Evolutionary conservation across 495 filamentous ascomycete genomes (phyloP).

Genomic region (Pyrenula aspistea): DNA sequence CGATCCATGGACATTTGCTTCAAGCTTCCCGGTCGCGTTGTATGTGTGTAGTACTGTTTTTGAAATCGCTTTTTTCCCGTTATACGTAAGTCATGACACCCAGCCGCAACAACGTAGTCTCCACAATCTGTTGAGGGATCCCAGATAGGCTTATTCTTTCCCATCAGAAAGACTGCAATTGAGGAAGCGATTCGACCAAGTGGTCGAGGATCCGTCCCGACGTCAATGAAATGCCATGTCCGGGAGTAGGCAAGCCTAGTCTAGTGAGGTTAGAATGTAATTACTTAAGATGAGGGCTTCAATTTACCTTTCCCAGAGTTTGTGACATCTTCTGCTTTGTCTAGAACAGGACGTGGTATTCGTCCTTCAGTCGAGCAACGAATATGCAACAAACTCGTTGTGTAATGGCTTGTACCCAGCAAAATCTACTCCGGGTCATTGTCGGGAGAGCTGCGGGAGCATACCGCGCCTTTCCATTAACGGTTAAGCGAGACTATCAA

Average conservation of each 20-base stretch:
- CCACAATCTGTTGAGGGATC: constrained; percentile 95
- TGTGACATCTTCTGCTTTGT: constrained; percentile 28
- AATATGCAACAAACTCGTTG: no score
- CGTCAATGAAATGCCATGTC: constrained; percentile 79
- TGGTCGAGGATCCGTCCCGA: constrained; percentile 41
- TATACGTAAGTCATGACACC: constrained; percentile 73
- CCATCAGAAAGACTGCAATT: constrained; percentile 89
- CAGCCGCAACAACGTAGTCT: constrained; percentile 91
- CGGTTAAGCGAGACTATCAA: no score
- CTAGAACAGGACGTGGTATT: no score
- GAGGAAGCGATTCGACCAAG: constrained; percentile 84
- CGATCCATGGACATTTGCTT: constrained; percentile 86
- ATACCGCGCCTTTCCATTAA: no score
- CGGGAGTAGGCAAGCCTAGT: constrained; percentile 94
- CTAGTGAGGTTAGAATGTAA: constrained; percentile 27
- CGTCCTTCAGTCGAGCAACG: no score
- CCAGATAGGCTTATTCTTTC: constrained; percentile 98
- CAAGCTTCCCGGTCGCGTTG: constrained; percentile 76
- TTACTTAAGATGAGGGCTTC: not conserved
- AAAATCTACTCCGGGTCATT: no score
- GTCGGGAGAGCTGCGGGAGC: no score
- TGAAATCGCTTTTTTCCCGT: constrained; percentile 87
- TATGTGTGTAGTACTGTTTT: constrained; percentile 93
- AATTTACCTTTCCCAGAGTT: constrained; percentile 31
- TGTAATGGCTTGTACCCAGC: no score